phyloP scores from a whole-genome alignment of 495 filamentous ascomycete genomes.

The Penicillium crystallinum region DNA sequence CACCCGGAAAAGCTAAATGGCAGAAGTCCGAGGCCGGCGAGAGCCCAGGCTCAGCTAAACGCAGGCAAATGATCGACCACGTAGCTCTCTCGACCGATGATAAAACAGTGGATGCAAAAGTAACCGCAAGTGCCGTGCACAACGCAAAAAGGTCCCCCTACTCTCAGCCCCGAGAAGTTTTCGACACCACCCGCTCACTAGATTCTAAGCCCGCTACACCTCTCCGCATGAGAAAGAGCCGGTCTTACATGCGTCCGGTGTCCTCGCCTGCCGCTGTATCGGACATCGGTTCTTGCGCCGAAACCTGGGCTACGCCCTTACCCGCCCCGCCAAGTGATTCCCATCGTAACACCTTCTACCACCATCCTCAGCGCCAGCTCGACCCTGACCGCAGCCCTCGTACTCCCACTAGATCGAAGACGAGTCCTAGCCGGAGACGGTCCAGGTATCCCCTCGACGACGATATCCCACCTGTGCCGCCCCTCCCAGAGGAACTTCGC shows the following conservation, averaged over 20 bases:
- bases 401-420: conserved; percentile 11
- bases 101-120: conserved; percentile 11
- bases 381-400: conserved; percentile 20
- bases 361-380: conserved; percentile 17
- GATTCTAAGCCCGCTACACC: conserved; percentile 19
- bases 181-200: conserved; percentile 14
- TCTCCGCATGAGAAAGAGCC: conserved; percentile 25
- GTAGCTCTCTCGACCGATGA: neutral
- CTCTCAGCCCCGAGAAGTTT: conserved; percentile 14
- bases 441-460: conserved; percentile 20
- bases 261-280: conserved; percentile 14
- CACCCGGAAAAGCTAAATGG: conserved; percentile 27
- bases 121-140: neutral
- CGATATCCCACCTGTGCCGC: conserved; percentile 43
- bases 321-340: conserved; percentile 16
- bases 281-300: neutral
- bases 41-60: conserved; percentile 38
- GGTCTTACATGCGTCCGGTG: conserved; percentile 20
- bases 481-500: conserved; percentile 38
- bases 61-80: conserved; percentile 15
- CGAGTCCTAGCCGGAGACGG: conserved; percentile 16
- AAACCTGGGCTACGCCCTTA: conserved; percentile 23
- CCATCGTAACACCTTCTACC: conserved; percentile 18
- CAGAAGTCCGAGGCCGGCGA: conserved; percentile 34
- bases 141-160: conserved; percentile 15